phyloP scores from a whole-genome alignment of 306 rosid species.

The Hippophae gyantsensis region DNA sequence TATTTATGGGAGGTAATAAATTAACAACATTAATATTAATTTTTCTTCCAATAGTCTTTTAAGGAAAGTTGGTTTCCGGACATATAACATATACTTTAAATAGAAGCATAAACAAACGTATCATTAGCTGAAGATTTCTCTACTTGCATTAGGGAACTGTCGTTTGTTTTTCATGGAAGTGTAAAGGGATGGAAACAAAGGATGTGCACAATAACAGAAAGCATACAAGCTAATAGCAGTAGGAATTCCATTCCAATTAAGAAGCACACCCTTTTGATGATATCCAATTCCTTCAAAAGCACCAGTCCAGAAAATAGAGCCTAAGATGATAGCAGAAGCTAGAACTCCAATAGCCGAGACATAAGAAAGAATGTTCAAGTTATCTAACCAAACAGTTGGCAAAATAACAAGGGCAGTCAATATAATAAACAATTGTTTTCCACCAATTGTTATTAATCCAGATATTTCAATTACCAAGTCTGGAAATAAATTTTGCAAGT shows the following conservation, averaged over 20 bases:
- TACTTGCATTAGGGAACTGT: conserved; percentile 74
- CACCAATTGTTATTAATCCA: conserved; percentile 32
- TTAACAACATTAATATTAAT: too few species aligned
- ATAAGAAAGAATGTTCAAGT: conserved; percentile 61
- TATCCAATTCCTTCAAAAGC: conserved; percentile 50
- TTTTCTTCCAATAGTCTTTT: too few species aligned
- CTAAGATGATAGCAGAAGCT: conserved; percentile 55
- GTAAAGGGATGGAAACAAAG: conserved; percentile 75
- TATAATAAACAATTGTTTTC: conserved; percentile 41
- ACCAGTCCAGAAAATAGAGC: conserved; percentile 55
- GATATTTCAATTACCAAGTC: conserved; percentile 20
- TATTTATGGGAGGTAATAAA: too few species aligned
- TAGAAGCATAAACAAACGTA: not conserved
- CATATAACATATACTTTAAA: too few species aligned
- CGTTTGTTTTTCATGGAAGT: conserved; percentile 62
- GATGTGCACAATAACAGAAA: conserved; percentile 84
- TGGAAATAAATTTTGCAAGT: conserved; percentile 48
- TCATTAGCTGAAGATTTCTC: not conserved
- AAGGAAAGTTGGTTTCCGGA: too few species aligned
- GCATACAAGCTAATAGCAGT: conserved; percentile 64
- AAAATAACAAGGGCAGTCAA: conserved; percentile 43
- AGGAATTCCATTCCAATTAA: conserved; percentile 57
- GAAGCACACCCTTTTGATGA: conserved; percentile 31
- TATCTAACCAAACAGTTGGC: conserved; percentile 73
- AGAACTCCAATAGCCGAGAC: conserved; percentile 77